Percentiles rank a stretch among this genome's conserved stretches.
Conservation (phyloP, 2,329 filamentous ascomycete genomes). For the Fusarium sp. region DNA sequence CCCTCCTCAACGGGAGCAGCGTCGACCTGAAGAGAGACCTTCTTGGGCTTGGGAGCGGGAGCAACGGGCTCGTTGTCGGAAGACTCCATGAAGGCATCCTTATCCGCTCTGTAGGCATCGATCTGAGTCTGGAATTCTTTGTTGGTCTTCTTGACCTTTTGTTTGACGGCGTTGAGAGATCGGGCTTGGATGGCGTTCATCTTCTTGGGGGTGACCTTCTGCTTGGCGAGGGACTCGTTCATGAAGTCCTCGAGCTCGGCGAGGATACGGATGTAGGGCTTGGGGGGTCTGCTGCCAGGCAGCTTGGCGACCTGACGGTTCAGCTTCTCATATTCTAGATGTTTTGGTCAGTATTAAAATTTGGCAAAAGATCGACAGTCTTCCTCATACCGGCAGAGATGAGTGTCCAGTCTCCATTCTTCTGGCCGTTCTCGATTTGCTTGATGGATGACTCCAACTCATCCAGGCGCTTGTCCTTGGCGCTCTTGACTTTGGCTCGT, state of each 20-base stretch:
- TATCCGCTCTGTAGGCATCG: conserved; percentile 86
- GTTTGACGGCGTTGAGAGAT: conserved; percentile 96
- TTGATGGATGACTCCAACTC: conserved; percentile 92
- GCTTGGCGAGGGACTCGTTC: conserved; percentile 93
- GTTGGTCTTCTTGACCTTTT: conserved; percentile 99
- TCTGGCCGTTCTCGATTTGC: conserved; percentile 94
- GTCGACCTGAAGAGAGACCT: conserved; percentile 59
- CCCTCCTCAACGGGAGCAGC: conserved; percentile 64
- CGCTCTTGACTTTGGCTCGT: conserved; percentile 91
- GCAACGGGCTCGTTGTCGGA: conserved; percentile 76
- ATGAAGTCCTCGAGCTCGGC: conserved; percentile 95
- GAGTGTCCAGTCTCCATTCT: conserved; percentile 97
- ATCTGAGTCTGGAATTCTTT: conserved; percentile 92
- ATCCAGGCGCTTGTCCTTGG: conserved; percentile 96
- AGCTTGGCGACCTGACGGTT: conserved; percentile 88
- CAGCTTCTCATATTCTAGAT: conserved; percentile 90
- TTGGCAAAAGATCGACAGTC: not conserved
- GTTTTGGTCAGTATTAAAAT: conserved; percentile 28
- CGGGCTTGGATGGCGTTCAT: conserved; percentile 97
- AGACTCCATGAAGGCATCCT: conserved; percentile 89
- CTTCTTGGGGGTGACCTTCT: conserved; percentile 96
- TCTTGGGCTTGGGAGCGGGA: conserved; percentile 63
- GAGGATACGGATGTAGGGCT: conserved; percentile 91
- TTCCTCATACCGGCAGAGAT: conserved; percentile 80
- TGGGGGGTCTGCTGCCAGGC: conserved; percentile 82